A percentile compares a stretch with the other conserved stretches of the same genome.
These are phyloP conservation scores for Populus trichocarpa DNA, from an alignment of 441 rosid species.

Conservation along the genomic window DNA sequence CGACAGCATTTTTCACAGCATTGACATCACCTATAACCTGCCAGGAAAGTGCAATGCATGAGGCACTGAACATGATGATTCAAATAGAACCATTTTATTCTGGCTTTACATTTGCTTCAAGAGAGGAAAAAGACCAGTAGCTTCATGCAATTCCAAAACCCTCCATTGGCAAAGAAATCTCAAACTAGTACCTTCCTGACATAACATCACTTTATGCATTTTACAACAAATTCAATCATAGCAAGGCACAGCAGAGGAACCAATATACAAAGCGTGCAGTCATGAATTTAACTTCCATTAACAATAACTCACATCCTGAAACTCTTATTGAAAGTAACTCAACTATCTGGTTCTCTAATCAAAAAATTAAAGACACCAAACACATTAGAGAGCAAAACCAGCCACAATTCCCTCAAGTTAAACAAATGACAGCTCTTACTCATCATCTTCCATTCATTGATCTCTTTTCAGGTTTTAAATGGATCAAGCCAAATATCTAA, in stretches of 20 bases:
- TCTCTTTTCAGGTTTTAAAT: not conserved
- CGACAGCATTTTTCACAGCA: conserved; percentile 76
- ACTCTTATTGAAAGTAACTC: not conserved
- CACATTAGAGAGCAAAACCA: not conserved
- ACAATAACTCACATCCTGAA: not conserved
- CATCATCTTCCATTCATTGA: not conserved
- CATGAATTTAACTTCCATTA: not conserved
- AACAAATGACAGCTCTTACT: conserved; percentile 5
- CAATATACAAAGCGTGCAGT: not conserved
- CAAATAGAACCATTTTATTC: not conserved
- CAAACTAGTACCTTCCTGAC: not conserved
- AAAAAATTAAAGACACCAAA: not conserved
- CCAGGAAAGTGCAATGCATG: conserved; percentile 13
- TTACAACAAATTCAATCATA: conserved; percentile 2
- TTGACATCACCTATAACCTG: conserved; percentile 84
- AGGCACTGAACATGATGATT: not conserved
- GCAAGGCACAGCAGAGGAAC: conserved; percentile 1
- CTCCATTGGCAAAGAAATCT: conserved; percentile 12
- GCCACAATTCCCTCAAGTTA: not conserved
- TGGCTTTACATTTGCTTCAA: not conserved
- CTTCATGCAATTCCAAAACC: not conserved
- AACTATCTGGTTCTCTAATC: not conserved
- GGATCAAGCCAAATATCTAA: conserved; percentile 6
- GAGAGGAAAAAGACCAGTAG: not conserved
- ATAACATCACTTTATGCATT: not conserved